Evolutionary conservation across 768 basidiomycete species (phyloP).

Genomic region (Mycena filopes): DNA sequence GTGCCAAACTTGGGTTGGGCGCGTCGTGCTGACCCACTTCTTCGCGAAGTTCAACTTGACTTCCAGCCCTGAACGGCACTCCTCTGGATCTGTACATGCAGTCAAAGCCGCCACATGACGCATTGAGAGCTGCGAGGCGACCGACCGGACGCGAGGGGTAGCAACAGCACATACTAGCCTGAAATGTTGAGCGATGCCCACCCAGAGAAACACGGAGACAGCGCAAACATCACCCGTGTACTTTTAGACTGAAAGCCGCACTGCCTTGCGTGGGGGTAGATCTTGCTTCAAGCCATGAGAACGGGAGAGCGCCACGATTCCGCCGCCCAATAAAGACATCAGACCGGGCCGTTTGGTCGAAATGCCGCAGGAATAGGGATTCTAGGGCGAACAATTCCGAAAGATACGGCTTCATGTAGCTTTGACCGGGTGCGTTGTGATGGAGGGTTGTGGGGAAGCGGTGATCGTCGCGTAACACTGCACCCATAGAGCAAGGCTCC

Average conservation of each 20-base stretch:
- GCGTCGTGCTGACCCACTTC: no score
- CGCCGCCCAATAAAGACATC: background rate
- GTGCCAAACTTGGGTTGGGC: background rate
- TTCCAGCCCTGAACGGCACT: no score
- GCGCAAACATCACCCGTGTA: background rate
- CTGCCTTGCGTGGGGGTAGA: background rate
- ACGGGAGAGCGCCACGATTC: background rate
- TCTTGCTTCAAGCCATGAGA: constrained; percentile 2
- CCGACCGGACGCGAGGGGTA: background rate
- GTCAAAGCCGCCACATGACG: no score
- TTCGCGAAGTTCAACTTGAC: no score
- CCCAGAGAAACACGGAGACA: background rate
- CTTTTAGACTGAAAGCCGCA: background rate
- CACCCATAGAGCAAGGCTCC: background rate
- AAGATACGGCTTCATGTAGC: background rate
- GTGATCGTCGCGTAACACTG: constrained; percentile 3
- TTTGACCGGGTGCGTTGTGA: constrained; percentile 8
- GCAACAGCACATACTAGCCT: background rate
- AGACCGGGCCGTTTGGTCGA: background rate
- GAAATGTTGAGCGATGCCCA: background rate
- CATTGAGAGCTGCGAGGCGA: no score
- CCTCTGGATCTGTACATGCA: no score
- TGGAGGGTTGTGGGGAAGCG: background rate
- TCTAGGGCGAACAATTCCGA: background rate
- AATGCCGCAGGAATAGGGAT: background rate